phyloP scores from a whole-genome alignment of 805 yeast genomes.

The Candida ovalis region DNA sequence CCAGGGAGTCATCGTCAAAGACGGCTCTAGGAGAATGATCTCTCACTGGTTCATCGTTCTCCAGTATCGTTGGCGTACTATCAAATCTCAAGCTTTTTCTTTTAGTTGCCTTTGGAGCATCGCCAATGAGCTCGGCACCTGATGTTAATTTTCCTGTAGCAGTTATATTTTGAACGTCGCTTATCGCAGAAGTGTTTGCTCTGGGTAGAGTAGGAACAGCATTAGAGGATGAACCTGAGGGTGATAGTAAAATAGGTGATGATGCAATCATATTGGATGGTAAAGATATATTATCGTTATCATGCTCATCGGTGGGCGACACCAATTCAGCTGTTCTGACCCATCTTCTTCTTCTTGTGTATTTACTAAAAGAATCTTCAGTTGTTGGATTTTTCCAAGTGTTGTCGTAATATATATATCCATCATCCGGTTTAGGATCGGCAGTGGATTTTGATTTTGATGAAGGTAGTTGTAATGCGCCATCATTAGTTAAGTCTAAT shows the following conservation, averaged over 20 bases:
- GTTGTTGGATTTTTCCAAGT: slow-evolving; percentile 91
- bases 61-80: slow-evolving; percentile 15
- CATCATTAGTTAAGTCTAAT: slow-evolving; percentile 83
- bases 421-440: slow-evolving; percentile 76
- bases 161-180: slow-evolving; percentile 20
- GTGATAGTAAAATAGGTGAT: slow-evolving; percentile 4
- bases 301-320: slow-evolving; percentile 23
- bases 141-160: slow-evolving; percentile 23
- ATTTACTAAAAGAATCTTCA: slow-evolving; percentile 83
- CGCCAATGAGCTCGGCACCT: slow-evolving; percentile 7
- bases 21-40: neutral
- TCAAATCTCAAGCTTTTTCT: slow-evolving; percentile 29
- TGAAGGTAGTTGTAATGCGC: slow-evolving; percentile 68
- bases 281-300: neutral
- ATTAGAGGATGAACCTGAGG: slow-evolving; percentile 4
- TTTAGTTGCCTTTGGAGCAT: slow-evolving; percentile 3
- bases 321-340: slow-evolving; percentile 88
- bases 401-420: slow-evolving; percentile 84
- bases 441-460: slow-evolving; percentile 58
- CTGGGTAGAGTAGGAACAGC: neutral
- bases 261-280: neutral
- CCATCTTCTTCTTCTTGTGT: slow-evolving; percentile 95
- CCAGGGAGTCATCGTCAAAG: neutral
- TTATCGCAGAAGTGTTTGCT: slow-evolving; percentile 8
- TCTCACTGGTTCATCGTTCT: slow-evolving; percentile 2